A percentile compares a stretch with the other conserved stretches of the same genome.
phyloP scores from a whole-genome alignment of 352 stramenopile genomes.

The Phytophthora gonapodyides region DNA sequence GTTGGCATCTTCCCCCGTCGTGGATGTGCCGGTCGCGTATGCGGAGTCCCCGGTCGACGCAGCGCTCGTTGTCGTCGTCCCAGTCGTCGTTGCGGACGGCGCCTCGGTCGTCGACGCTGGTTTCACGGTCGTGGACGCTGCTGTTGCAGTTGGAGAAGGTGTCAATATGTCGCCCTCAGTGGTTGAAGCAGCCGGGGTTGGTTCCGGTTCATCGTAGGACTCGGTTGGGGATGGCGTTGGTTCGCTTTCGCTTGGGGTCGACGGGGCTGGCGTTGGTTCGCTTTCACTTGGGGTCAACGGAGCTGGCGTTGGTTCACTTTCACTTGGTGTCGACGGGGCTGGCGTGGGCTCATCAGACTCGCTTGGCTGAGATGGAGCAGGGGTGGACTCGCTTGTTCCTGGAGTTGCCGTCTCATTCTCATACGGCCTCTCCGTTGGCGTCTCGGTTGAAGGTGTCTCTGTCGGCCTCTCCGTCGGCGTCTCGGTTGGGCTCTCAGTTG shows the following conservation, averaged over 20 bases:
- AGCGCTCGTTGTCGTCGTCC: not conserved
- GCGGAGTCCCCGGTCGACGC: not conserved
- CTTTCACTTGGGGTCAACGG: no score
- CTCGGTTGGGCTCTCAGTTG: not conserved
- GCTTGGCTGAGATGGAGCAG: not conserved
- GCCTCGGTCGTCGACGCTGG: not conserved
- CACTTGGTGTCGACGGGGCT: conserved; percentile 1
- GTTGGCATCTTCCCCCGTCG: not conserved
- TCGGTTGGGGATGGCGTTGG: conserved; percentile 17
- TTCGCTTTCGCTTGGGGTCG: not conserved
- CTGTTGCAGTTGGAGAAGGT: conserved; percentile 8
- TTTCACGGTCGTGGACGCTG: conserved; percentile 2
- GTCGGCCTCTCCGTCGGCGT: no score
- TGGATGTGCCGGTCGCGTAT: not conserved
- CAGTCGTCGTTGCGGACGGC: not conserved
- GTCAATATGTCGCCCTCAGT: conserved; percentile 7
- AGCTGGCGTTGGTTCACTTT: conserved; percentile 5
- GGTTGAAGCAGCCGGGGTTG: conserved; percentile 16
- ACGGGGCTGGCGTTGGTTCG: conserved; percentile 12
- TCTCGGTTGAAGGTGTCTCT: no score
- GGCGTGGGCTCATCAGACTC: conserved; percentile 1
- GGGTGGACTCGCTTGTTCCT: not conserved
- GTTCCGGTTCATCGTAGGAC: not conserved
- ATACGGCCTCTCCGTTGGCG: no score
- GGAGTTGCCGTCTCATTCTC: not conserved